A percentile compares a stretch with the other conserved stretches of the same genome.
phyloP scores from a whole-genome alignment of 352 stramenopile species.

The Globisporangium echinulatum region DNA sequence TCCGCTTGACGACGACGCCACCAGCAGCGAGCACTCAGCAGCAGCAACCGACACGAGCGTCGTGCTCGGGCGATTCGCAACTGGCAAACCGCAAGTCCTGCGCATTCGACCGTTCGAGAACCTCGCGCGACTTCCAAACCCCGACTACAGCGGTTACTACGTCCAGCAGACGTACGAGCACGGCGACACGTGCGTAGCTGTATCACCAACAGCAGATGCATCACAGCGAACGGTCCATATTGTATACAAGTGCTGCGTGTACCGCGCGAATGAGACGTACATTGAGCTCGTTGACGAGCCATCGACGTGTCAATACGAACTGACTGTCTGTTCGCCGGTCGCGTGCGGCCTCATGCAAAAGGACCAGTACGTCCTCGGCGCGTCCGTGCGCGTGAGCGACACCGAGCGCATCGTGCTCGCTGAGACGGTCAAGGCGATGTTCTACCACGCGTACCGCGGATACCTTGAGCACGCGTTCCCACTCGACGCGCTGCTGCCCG shows the following conservation, averaged over 20 bases:
- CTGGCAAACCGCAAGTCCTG: constrained; percentile 25
- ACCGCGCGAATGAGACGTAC: constrained; percentile 80
- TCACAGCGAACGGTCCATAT: constrained; percentile 27
- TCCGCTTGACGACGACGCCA: constrained; percentile 1
- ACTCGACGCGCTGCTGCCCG: constrained; percentile 67
- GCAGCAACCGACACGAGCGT: constrained; percentile 20
- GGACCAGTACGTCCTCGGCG: constrained; percentile 60
- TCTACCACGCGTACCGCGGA: constrained; percentile 85
- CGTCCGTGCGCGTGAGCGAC: constrained; percentile 39
- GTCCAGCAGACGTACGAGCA: constrained; percentile 41
- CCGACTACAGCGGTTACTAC: constrained; percentile 51
- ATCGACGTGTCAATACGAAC: constrained; percentile 39
- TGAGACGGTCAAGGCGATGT: constrained; percentile 81
- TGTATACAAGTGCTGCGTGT: constrained; percentile 69
- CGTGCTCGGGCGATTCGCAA: constrained; percentile 33
- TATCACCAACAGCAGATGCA: constrained; percentile 6
- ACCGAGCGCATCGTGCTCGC: constrained; percentile 48
- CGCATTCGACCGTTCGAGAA: constrained; percentile 34
- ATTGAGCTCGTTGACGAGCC: constrained; percentile 62
- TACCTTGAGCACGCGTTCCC: constrained; percentile 84
- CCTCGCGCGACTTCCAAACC: constrained; percentile 28
- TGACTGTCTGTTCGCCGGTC: constrained; percentile 67
- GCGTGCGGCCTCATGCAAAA: constrained; percentile 66
- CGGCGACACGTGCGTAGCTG: constrained; percentile 31
- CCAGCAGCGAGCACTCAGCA: background rate